Evolutionary conservation across 192 early-diverging fungal species (phyloP), one percentile per base, ranked within the genome.

Genomic region (Coemansia sp.): DNA sequence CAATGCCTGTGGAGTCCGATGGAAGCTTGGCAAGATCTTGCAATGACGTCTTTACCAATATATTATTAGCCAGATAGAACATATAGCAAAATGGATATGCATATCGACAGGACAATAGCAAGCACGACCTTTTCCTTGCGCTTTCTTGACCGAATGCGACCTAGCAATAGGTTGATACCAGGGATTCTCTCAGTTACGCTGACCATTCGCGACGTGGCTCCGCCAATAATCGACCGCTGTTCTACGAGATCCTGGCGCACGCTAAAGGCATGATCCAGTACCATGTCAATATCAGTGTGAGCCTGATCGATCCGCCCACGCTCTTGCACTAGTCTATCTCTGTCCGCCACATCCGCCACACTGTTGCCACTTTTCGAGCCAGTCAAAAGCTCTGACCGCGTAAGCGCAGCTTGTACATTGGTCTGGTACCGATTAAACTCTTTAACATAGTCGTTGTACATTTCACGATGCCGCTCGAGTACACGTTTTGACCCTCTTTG

Each of bases 1-100:
- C 65, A 93, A 93, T 72, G 91, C 91, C 1, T 93, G 92, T 65
- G 92, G 92, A 11, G 92, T 93, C 12, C 92, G 92, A 66, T 93
- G 92, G 92, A 92, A 91, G 61, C 85, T 90, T 60, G 92, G 92
- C 57, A 94, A 93, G 65, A 91, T 93, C 33, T 55, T 91, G 11
- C 74, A 74, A 46, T 71, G 62, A 31, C 27, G 3, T 0, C 6
- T 58, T 31, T 58, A 58, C 13, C 29, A 34, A 27, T 29, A 53
- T 24, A 34, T 57, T 55, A 57, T 69, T 60, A 75, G 34, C 67
- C 43, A 11, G 67, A 64, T 24, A 73, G 24, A n/a, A 79, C 74
- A 57, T 73, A 76, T 20, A 79, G 55, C 31, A 84, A 33, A 64
- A 84, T 71, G 24, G 68, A 79, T 22, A 76, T 73, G 74, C 76